Percentiles rank a stretch among this genome's conserved stretches.
Evolutionary conservation across 257 asterid species (phyloP).

Genomic region (Solanum dulcamara): DNA sequence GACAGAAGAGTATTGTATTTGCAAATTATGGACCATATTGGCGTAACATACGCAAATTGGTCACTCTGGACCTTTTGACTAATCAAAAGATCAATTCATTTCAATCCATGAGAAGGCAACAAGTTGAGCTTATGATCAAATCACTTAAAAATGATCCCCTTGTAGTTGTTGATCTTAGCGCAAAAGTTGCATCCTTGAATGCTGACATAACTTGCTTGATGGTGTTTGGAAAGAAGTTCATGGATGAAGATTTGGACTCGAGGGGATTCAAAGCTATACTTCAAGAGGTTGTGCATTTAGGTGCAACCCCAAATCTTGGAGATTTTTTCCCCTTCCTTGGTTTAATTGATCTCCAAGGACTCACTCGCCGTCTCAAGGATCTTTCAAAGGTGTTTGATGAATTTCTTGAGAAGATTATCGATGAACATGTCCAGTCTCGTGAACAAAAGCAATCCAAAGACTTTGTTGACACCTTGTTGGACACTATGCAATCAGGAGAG

Average conservation of each 20-base stretch:
- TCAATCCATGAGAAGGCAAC: background rate
- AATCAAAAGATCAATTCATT: background rate
- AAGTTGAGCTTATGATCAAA: background rate
- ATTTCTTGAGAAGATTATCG: background rate
- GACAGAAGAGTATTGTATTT: conserved; percentile 3
- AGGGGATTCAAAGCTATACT: background rate
- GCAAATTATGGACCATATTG: background rate
- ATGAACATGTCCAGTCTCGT: background rate
- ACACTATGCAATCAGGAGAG: background rate
- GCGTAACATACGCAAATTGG: background rate
- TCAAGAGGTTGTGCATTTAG: background rate
- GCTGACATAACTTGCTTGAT: background rate
- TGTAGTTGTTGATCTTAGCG: background rate
- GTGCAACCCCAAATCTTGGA: background rate
- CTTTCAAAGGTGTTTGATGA: background rate
- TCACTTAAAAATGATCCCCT: background rate
- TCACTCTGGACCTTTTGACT: background rate
- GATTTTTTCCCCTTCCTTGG: background rate
- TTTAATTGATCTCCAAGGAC: background rate
- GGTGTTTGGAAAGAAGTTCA: background rate
- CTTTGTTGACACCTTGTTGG: background rate
- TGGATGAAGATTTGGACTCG: background rate
- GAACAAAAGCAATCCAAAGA: background rate
- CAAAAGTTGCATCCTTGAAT: background rate
- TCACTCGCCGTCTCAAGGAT: background rate